phyloP scores from a whole-genome alignment of 225 moss, liverwort and hornwort genomes.

The Sphagnum tenellum region DNA sequence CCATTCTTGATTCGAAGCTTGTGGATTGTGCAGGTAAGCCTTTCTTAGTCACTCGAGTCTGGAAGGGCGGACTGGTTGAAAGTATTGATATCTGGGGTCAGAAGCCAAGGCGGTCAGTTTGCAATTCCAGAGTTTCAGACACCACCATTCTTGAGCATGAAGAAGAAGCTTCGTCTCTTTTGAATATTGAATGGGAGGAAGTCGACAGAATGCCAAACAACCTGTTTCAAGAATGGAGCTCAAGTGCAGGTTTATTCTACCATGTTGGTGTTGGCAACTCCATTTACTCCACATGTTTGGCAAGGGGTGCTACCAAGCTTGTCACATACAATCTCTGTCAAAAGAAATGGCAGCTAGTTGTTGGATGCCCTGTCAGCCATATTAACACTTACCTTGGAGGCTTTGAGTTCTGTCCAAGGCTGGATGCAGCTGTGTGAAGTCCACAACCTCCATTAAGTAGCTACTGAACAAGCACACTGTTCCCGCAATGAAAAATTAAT shows the following conservation, averaged over 20 bases:
- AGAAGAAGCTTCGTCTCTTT: conserved; percentile 5
- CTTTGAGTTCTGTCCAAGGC: conserved; percentile 47
- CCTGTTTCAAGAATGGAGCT: conserved; percentile 45
- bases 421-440: conserved; percentile 35
- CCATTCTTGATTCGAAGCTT: conserved; percentile 45
- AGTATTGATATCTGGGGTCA: conserved; percentile 59
- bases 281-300: conserved; percentile 52
- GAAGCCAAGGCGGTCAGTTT: conserved; percentile 5
- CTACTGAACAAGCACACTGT: too few relatives aligned
- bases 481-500: too few relatives aligned
- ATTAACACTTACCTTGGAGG: conserved; percentile 53
- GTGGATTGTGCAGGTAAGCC: conserved; percentile 46
- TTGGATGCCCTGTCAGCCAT: conserved; percentile 48
- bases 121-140: too few relatives aligned
- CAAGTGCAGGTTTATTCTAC: conserved; percentile 36
- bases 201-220: conserved; percentile 39
- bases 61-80: conserved; percentile 53
- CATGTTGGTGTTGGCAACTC: conserved; percentile 53
- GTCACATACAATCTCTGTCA: conserved; percentile 31
- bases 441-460: too few relatives aligned
- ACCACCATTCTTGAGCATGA: too few relatives aligned
- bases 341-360: conserved; percentile 43
- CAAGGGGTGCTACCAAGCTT: conserved; percentile 45
- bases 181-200: conserved; percentile 49
- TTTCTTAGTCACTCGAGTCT: conserved; percentile 44